Conservation (phyloP, 305 asterid genomes). For the Fraxinus ornus region DNA sequence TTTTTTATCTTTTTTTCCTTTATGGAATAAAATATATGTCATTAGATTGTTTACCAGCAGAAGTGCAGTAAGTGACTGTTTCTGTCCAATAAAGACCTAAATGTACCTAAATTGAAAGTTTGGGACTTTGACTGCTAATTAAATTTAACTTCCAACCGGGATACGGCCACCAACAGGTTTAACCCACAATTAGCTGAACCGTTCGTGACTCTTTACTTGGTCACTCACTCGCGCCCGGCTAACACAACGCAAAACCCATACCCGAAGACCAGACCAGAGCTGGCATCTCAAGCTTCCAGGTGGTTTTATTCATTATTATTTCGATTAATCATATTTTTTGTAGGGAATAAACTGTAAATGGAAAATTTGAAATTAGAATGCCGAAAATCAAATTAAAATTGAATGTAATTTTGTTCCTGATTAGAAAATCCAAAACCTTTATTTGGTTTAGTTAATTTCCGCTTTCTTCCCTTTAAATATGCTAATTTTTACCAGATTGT, state of each 20-base stretch:
- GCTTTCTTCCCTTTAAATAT: background rate
- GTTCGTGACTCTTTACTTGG: background rate
- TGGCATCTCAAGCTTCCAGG: background rate
- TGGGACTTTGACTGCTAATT: background rate
- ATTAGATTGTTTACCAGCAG: background rate
- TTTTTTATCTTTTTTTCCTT: no score
- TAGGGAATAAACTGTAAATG: background rate
- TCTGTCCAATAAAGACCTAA: background rate
- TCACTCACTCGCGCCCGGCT: background rate
- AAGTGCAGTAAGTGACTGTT: background rate
- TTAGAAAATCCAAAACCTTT: background rate
- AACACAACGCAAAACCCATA: background rate
- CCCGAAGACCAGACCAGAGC: background rate
- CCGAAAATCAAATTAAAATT: background rate
- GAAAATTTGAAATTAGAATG: background rate
- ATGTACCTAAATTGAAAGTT: background rate
- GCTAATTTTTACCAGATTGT: background rate
- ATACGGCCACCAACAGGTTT: background rate
- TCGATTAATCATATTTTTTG: background rate
- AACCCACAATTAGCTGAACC: background rate
- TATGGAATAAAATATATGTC: background rate
- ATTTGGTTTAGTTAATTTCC: background rate
- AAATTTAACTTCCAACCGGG: background rate
- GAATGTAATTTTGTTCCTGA: background rate
- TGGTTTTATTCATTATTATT: background rate